phyloP scores from a whole-genome alignment of 2,329 filamentous ascomycete species.

The Aspergillus unguis region DNA sequence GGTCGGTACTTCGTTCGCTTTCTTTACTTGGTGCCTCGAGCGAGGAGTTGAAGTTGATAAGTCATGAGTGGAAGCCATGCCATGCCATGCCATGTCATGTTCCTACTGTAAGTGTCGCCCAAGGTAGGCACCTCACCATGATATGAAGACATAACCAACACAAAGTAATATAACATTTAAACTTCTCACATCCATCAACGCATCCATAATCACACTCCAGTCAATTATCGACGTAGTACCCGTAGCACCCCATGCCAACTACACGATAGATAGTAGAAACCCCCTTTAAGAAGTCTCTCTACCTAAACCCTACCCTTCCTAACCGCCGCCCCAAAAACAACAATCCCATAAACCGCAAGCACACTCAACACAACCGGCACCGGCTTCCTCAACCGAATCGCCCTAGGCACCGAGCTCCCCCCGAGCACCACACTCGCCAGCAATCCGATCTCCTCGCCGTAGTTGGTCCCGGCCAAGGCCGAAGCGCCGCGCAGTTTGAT shows the following conservation, averaged over 20 bases:
- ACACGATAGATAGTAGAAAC: too few relatives aligned
- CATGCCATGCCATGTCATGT: not conserved
- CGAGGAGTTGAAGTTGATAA: too few relatives aligned
- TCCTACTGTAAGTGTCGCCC: slow-evolving; percentile 11
- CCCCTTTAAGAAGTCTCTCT: not conserved
- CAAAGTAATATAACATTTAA: not conserved
- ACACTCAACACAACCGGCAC: slow-evolving; percentile 76
- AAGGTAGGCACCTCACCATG: slow-evolving; percentile 10
- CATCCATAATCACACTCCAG: too few relatives aligned
- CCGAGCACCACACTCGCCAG: slow-evolving; percentile 82
- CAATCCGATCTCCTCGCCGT: slow-evolving; percentile 84
- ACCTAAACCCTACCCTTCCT: slow-evolving; percentile 31
- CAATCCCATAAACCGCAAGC: slow-evolving; percentile 73
- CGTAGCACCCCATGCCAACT: too few relatives aligned
- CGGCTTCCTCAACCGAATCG: slow-evolving; percentile 78
- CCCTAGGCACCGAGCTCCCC: slow-evolving; percentile 80
- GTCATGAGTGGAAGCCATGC: not conserved
- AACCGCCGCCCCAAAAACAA: slow-evolving; percentile 73
- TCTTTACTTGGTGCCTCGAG: not conserved
- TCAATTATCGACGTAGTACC: not conserved
- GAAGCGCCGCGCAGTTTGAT: slow-evolving; percentile 67
- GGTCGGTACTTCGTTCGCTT: not conserved
- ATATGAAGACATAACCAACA: slow-evolving; percentile 2
- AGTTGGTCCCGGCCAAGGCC: slow-evolving; percentile 53
- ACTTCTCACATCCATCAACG: too few relatives aligned